Percentiles rank a stretch among this genome's conserved stretches.
Conservation (phyloP, 192 early-diverging fungal genomes). For the Podila horticola region DNA sequence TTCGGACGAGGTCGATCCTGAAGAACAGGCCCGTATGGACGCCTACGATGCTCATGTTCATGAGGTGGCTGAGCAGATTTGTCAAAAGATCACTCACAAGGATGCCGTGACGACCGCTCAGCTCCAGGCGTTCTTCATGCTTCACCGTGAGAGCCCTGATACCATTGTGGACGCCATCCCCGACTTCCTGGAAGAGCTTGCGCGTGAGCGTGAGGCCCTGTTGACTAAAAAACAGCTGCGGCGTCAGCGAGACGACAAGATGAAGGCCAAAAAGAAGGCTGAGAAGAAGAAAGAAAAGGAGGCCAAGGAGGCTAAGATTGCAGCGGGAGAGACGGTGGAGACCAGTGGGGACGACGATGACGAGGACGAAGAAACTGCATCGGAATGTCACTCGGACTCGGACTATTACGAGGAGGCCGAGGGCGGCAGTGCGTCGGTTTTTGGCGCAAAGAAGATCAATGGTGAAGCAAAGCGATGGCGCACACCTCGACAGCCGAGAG, state of each 20-base stretch:
- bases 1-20: no score
- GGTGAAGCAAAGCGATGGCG: not conserved
- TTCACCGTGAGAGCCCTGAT: conserved; percentile 39
- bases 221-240: conserved; percentile 18
- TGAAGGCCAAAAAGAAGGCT: conserved; percentile 41
- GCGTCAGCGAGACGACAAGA: conserved; percentile 13
- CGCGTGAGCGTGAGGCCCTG: conserved; percentile 16
- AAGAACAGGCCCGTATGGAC: conserved; percentile 36
- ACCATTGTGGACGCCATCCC: conserved; percentile 33
- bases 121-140: conserved; percentile 49
- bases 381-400: conserved; percentile 32
- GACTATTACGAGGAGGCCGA: conserved; percentile 31
- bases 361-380: conserved; percentile 6
- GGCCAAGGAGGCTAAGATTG: conserved; percentile 4
- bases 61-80: conserved; percentile 26
- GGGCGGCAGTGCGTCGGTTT: not conserved
- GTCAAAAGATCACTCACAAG: conserved; percentile 21
- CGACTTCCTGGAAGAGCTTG: conserved; percentile 30
- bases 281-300: conserved; percentile 41
- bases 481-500: conserved; percentile 4
- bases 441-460: conserved; percentile 17
- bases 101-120: conserved; percentile 36
- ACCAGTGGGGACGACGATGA: conserved; percentile 10
- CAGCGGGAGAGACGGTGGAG: conserved; percentile 22
- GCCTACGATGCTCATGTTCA: conserved; percentile 30